Conservation (phyloP, 345 rosid genomes). For the Eucalyptus shirleyi region DNA sequence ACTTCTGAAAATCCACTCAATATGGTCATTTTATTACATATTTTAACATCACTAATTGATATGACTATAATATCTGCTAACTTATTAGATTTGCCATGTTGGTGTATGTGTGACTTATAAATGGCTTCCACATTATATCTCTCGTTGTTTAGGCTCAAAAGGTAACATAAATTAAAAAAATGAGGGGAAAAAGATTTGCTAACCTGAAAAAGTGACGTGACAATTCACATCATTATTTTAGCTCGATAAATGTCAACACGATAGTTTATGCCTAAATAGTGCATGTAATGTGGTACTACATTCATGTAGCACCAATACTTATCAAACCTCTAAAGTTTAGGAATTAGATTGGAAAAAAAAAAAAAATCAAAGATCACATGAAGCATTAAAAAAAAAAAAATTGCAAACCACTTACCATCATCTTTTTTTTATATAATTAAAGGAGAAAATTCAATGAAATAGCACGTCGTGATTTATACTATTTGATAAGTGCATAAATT, state of each 20-base stretch:
- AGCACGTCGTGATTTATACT: neutral
- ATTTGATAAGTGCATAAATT: neutral
- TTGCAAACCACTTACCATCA: accelerated
- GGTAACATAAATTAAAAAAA: neutral
- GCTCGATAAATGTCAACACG: accelerated
- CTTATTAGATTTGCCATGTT: neutral
- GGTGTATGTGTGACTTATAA: neutral
- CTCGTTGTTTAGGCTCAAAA: neutral
- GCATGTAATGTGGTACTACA: neutral
- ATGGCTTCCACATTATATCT: neutral
- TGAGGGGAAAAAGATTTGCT: neutral
- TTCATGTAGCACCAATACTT: neutral
- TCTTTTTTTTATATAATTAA: neutral
- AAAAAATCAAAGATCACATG: neutral
- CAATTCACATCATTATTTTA: neutral
- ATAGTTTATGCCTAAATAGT: neutral
- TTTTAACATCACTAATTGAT: neutral
- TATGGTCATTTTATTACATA: neutral
- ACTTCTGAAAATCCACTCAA: neutral
- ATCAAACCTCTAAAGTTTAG: neutral
- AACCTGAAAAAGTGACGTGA: accelerated
- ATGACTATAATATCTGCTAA: neutral
- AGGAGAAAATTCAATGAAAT: neutral
- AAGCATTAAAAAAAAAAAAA: neutral
- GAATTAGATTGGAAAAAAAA: neutral